Base-by-base conservation (phyloP, 2,329 filamentous ascomycete genomes). In the Talaromyces sp. region DNA sequence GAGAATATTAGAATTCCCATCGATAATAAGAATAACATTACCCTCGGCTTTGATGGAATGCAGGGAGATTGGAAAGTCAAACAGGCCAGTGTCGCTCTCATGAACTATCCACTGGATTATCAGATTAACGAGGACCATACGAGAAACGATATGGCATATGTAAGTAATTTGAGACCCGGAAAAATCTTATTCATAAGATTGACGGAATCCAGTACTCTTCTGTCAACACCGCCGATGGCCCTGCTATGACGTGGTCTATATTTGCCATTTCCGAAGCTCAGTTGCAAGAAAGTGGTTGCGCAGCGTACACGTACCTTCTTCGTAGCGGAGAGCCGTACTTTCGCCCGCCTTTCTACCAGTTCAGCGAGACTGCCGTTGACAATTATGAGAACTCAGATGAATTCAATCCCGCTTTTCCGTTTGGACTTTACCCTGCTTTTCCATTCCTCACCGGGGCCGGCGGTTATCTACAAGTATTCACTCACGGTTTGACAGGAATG, bases 231-330 rank as follows among this genome's bases (percentile, higher is more conserved):
- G 78, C 81, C 2, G 81, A 88, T 66, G 87, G 87, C 0, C 87
- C 87, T 1, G 87, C 84, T 5, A 89, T 89, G 87, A 89, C 87
- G 2, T 89, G 87, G 71, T 84, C 84, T 11, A 83, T 87, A 4
- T 89, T 88, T 72, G 83, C 83, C 63, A 83, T 89, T 59, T 83
- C 85, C 31, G 85, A 86, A 17, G 87, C 86, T 65, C 79, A 84
- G 47, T 77, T 88, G 4, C 85, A 84, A 7, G 82, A 82, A 8
- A 85, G 84, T 3, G 87, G 87, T 3, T 89, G 87, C 72, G 83
- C 86, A 2, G 81, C 84, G 6, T 88, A 85, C 71, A 88, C 87
- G 0, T 89, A 89, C 72, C 81, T 85, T 19, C 76, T 87, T 3
- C 85, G 85, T 68, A 84, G 83, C 1, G 82, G 82, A 11, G 78